Evolutionary conservation across 1,284 basidiomycete species (phyloP), one percentile per base, ranked within the genome.

Genomic region (Phlebopus sp.): DNA sequence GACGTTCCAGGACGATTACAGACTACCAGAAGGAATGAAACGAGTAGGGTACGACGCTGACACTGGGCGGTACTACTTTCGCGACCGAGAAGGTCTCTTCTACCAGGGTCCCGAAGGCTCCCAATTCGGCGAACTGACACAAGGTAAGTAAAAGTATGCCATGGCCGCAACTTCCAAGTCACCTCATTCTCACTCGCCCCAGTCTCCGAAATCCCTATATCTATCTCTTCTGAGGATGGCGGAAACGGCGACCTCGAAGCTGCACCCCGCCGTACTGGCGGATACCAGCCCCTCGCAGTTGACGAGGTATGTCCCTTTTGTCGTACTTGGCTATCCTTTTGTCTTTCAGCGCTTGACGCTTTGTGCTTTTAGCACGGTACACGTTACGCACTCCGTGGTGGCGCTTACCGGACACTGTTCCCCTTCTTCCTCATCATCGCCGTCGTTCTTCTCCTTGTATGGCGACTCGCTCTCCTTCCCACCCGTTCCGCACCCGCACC

Each of bases 391-490:
- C 57, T 59, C 17, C 60, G 66, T 51, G 57, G 68, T 25, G 60
- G 59, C 5, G 66, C 82, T 9, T 86, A 86, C 59, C 76, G 79
- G 30, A 76, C 81, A 2, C 70, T 88, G 4, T 82, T 86, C 57
- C 85, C 86, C 13, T 89, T 87, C 71, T 80, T 87, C 69, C 77
- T 88, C 51, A 76, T 86, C 37, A 72, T 89, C 46, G 76, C 76
- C 14, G 82, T 83, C 48, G 55, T 79, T 34, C 74, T 89, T 27
- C 73, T 89, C 5, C 76, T 88, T 51, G 69, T 84, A 50, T 83
- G 80, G 75, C 79, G 83, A 15, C 73, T 86, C 42, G 68, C 81
- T 21, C 56, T 78, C 52, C 73, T 72, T 1, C 76, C 79, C 32
- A 62, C 67, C 39, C 60, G 73, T 41, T 51, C 70, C 36, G 47